Percentiles rank a stretch among this genome's conserved stretches.
phyloP scores from a whole-genome alignment of 176 grass and related monocot genomes.

The Leersia perrieri region DNA sequence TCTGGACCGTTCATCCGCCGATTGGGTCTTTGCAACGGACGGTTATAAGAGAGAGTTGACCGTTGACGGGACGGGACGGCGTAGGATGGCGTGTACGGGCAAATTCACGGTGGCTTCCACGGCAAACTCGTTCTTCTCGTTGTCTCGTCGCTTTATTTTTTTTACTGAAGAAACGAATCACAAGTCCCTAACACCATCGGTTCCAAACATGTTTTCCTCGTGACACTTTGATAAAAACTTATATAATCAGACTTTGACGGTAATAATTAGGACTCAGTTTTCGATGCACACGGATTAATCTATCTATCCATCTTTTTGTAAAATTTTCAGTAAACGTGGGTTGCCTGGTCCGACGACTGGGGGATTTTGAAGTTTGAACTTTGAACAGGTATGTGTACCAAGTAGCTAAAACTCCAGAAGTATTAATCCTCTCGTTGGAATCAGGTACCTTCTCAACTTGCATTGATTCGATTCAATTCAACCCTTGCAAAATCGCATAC shows the following conservation, averaged over 20 bases:
- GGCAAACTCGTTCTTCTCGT: background rate
- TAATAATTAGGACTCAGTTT: background rate
- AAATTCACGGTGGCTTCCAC: constrained; percentile 10
- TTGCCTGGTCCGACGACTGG: background rate
- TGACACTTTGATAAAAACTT: background rate
- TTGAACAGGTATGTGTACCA: background rate
- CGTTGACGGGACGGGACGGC: constrained; percentile 1
- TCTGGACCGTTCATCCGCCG: background rate
- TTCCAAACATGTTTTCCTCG: constrained; percentile 1
- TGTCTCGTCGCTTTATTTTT: background rate
- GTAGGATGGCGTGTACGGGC: background rate
- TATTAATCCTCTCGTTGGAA: background rate
- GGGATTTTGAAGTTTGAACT: background rate
- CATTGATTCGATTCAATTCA: too few species aligned
- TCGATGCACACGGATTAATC: background rate
- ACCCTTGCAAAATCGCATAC: background rate
- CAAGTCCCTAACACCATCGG: background rate
- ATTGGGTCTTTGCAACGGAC: background rate
- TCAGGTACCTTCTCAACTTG: background rate
- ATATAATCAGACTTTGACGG: background rate
- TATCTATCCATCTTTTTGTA: background rate
- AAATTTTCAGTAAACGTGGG: background rate
- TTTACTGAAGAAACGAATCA: background rate
- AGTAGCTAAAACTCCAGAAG: background rate
- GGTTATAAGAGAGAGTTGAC: background rate